A percentile compares a stretch with the other conserved stretches of the same genome.
These are phyloP conservation scores for Arthrobotrys entomopaga DNA, from an alignment of 2,329 filamentous ascomycete species.

Conservation along the genomic window DNA sequence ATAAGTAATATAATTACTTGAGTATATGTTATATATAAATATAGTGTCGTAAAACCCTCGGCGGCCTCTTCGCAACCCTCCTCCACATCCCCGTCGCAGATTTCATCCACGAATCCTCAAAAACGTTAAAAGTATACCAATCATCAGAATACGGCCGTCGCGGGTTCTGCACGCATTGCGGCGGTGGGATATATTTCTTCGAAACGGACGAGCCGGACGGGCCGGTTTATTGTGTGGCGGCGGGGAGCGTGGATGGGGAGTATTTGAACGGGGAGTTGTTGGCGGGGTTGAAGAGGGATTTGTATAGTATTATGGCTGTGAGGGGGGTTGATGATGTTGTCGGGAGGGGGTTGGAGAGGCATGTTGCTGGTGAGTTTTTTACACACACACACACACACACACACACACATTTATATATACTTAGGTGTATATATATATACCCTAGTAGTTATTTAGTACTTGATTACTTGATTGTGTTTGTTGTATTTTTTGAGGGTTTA, in stretches of 20 bases:
- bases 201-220: constrained; percentile 11
- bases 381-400: background rate
- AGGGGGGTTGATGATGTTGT: constrained; percentile 45
- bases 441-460: no score
- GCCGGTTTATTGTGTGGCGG: constrained; percentile 3
- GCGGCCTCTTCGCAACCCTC: constrained; percentile 31
- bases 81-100: constrained; percentile 11
- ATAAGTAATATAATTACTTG: background rate
- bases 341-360: constrained; percentile 12
- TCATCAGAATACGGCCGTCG: constrained; percentile 26
- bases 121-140: constrained; percentile 27
- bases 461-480: no score
- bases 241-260: constrained; percentile 25
- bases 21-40: background rate
- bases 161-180: constrained; percentile 40
- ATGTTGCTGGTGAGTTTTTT: constrained; percentile 23
- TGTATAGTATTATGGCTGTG: constrained; percentile 21
- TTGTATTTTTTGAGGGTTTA: no score
- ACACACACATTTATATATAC: background rate
- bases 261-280: constrained; percentile 18
- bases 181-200: constrained; percentile 27
- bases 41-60: constrained; percentile 38
- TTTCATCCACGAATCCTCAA: constrained; percentile 20
- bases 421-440: no score
- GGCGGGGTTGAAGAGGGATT: constrained; percentile 12